Conservation (phyloP, 768 basidiomycete species). For the Suillus spraguei region DNA sequence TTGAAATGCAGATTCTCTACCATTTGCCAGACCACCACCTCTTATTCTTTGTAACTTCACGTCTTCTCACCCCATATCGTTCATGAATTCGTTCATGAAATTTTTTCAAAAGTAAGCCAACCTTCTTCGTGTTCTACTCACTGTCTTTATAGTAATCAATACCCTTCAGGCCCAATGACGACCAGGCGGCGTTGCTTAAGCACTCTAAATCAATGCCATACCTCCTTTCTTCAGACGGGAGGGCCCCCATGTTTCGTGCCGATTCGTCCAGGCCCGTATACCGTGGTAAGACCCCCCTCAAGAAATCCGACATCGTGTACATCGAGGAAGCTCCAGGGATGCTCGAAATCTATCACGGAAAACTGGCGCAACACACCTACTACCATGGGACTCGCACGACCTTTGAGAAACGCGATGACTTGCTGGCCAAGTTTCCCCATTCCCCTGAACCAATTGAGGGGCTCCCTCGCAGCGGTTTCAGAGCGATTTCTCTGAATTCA, state of each 20-base stretch:
- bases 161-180: conserved; percentile 8
- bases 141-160: background rate
- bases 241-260: background rate
- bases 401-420: conserved; percentile 3
- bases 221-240: conserved; percentile 6
- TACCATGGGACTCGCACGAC: background rate
- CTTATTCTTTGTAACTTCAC: background rate
- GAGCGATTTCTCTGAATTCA: conserved; percentile 8
- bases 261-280: conserved; percentile 12
- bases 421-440: conserved; percentile 14
- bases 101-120: conserved; percentile 14
- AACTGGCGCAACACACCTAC: background rate
- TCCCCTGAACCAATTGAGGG: conserved; percentile 11
- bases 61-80: background rate
- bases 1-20: no score
- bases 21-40: background rate
- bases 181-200: conserved; percentile 10
- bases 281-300: conserved; percentile 17
- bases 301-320: conserved; percentile 13
- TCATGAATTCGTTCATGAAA: background rate
- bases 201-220: conserved; percentile 19
- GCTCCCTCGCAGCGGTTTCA: conserved; percentile 12
- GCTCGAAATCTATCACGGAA: conserved; percentile 3
- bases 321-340: conserved; percentile 11
- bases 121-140: background rate